Evolutionary conservation across 2,329 filamentous ascomycete genomes (phyloP), one percentile per base, ranked within the genome.

Genomic region (Xylariaceae sp.): DNA sequence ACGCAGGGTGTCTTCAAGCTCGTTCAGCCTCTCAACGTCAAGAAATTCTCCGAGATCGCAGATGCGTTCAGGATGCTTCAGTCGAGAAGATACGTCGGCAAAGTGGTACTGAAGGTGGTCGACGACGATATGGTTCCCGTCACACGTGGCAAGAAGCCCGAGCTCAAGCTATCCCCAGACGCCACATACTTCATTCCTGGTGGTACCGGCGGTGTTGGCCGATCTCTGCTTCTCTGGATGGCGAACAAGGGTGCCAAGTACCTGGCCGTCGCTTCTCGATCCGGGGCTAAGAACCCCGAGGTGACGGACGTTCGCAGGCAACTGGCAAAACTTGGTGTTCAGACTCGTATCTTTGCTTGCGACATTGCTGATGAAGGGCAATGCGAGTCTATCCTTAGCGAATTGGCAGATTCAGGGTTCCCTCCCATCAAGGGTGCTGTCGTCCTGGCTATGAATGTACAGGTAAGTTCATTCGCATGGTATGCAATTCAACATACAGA

Each of bases 161-260:
- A 57, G 41, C 38, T 56, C 29, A 52, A 50, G 28, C 46, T 59
- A 24, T 48, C 34, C 15, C 46, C 53, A 15, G 47, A 56, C 34
- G 56, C 52, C 18, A 56, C 62, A 13, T 64, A 63, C 28, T 47
- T 65, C 30, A 48, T 65, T 22, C 54, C 55, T 0, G 63, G 63
- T 39, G 63, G 59, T 24, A 51, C 59, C 8, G 61, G 60, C 19
- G 62, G 61, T 35, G 48, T 65, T 22, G 60, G 60, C 22, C 52
- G 54, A 13, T 49, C 47, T 3, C 49, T 64, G 34, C 44, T 57
- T n/a, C 45, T 42, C 9, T 64, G 60, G 60, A 53, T 65, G 48
- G 57, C 55, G 8, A 45, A 51, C 4, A 54, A 50, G 4, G 64
- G 64, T 9, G 64, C 62, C 4, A 55, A 52, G 28, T 54, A 64